Evolutionary conservation across 2,329 filamentous ascomycete genomes (phyloP), one percentile per base, ranked within the genome.

Genomic region (Colletotrichum sansevieriae): DNA sequence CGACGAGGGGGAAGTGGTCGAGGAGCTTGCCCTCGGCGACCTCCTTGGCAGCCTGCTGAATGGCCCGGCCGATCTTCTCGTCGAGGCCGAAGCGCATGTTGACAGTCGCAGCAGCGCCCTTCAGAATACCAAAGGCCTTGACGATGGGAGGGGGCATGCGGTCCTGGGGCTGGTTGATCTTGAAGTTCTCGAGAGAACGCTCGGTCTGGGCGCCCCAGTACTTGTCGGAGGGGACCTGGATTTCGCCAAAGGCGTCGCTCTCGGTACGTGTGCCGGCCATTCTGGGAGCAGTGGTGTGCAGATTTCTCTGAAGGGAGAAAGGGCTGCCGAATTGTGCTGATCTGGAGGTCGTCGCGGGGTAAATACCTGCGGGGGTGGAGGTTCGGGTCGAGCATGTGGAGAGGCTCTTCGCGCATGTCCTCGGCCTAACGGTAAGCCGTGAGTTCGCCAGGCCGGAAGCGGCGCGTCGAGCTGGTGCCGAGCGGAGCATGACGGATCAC

Each of bases 171-270:
- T 98, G 96, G 85, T 98, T 98, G 90, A 99, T 98, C 82, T 92
- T 92, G 88, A 99, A 99, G 87, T 99, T 99, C 82, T 92, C 91
- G 80, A 98, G 88, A 60, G 95, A 98, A 74, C 95, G 91, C 88
- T 98, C 92, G 63, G 95, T 98, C 87, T 98, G 95, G 70, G 95
- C 95, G 78, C 96, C 96, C 95, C 96, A 99, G 88, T 99, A 99
- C 86, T 92, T 95, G 89, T 97, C 94, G 73, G 88, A 87, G 47
- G 92, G 88, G 75, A 98, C 95, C 85, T 97, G 90, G 81, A 99
- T 89, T 85, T 97, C 94, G 83, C 96, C 96, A 86, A 98, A 98
- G 82, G 96, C 96, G 86, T 99, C 96, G 83, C 90, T 96, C 84
- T 99, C 96, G 77, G 91, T 93, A 83, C 96, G 90, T 73, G 90